Evolutionary conservation across 2,329 filamentous ascomycete species (phyloP).

Genomic region (Coniochaeta sp.): DNA sequence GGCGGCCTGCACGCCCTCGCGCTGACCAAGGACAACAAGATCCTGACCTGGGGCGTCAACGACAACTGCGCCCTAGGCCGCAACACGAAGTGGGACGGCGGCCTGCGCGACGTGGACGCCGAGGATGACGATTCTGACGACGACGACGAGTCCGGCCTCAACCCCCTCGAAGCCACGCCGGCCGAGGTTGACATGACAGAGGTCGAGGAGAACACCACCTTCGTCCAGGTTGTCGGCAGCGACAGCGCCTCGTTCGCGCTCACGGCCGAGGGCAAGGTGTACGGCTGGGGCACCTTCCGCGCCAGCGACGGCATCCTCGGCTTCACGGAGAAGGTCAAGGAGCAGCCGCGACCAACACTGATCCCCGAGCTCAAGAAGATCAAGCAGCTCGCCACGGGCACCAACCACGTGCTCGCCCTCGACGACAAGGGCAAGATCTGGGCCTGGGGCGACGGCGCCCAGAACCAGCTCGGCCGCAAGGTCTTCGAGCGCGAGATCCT

Average conservation of each 20-base stretch:
- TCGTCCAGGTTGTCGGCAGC: slow-evolving; percentile 59
- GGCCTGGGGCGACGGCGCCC: slow-evolving; percentile 67
- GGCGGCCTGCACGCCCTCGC: slow-evolving; percentile 79
- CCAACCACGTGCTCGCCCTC: slow-evolving; percentile 65
- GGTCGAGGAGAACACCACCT: slow-evolving; percentile 20
- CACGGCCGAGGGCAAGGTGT: slow-evolving; percentile 67
- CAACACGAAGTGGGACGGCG: slow-evolving; percentile 58
- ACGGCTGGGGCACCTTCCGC: slow-evolving; percentile 80
- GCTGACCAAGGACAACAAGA: slow-evolving; percentile 71
- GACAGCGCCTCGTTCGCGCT: slow-evolving; percentile 72
- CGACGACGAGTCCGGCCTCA: slow-evolving; percentile 39
- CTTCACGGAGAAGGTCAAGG: slow-evolving; percentile 18
- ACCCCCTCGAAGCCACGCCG: slow-evolving; percentile 56
- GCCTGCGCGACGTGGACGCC: slow-evolving; percentile 44
- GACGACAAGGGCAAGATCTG: slow-evolving; percentile 57
- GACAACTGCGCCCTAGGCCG: slow-evolving; percentile 76
- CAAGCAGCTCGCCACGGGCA: slow-evolving; percentile 55
- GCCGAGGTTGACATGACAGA: slow-evolving; percentile 43
- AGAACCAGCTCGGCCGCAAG: slow-evolving; percentile 55
- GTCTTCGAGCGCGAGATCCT: slow-evolving; percentile 47
- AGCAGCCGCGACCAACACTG: slow-evolving; percentile 43
- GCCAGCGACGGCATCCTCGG: slow-evolving; percentile 41
- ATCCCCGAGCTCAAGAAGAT: slow-evolving; percentile 61
- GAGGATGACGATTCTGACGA: slow-evolving; percentile 38
- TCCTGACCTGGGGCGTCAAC: slow-evolving; percentile 83